Evolutionary conservation across 2,329 filamentous ascomycete species (phyloP), one percentile per base, ranked within the genome.

Genomic region (Ilyonectria destructans): DNA sequence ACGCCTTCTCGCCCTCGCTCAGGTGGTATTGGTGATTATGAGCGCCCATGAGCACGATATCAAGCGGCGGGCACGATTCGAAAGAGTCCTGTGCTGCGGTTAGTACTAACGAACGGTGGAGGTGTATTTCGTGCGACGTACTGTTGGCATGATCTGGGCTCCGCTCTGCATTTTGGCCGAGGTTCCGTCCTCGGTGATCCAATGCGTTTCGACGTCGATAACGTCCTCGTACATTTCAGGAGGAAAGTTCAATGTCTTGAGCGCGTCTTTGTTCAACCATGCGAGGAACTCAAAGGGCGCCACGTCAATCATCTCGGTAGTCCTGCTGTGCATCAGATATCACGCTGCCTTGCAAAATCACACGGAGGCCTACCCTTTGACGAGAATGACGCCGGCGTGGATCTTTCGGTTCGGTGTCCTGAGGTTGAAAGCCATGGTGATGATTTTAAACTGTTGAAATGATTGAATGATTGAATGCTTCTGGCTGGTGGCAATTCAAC

Each of bases 41-140:
- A 6, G 83, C 83, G 1, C 83, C 82, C 62, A 84, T 80, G 49
- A 85, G 76, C 19, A 80, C 79, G 56, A 84, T 79, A 65, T 85
- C 83, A 7, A 85, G 75, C 1, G 76, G 69, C 0, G 82, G 82
- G 51, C 82, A 84, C 1, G 76, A 77, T 4, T 77, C 77, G 31
- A 83, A 84, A 0, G 80, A 79, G 68, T 84, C 76, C 82, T 84
- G 23, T 15, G 1, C 17, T 23, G n/a, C 15, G 17, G 23, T 62
- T 5, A 49, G 13, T 2, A 5, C 15, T 7, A 60, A 6, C 51
- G 33, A 10, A 10, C 3, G 4, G 0, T 5, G 0, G 2, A 4
- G 12, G 4, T 1, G 19, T 6, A n/a, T 43, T 8, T 3, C 1
- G 4, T n/a, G n/a, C 6, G 15, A 49, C 77, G 29, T 63, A 80